phyloP scores from a whole-genome alignment of 148 eudicot species.

The Rhododendron henanense region DNA sequence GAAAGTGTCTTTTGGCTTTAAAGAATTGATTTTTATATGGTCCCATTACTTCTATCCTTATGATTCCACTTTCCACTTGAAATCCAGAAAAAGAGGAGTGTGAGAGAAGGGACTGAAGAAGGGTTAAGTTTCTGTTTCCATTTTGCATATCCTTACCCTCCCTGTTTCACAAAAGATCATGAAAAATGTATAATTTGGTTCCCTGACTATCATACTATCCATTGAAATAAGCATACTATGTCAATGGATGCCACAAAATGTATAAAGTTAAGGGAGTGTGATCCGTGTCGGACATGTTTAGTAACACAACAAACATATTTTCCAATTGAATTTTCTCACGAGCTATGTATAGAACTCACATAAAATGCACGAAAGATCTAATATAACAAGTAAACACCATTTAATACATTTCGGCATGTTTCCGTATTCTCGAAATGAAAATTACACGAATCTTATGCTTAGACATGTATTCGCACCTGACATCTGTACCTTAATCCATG shows the following conservation, averaged over 20 bases:
- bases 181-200: background rate
- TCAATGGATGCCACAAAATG: background rate
- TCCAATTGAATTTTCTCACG: background rate
- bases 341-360: background rate
- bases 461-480: background rate
- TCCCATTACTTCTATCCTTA: background rate
- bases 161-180: background rate
- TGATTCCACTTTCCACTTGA: background rate
- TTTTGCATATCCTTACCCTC: background rate
- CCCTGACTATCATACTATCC: background rate
- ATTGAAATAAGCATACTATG: background rate
- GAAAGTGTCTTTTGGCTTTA: background rate
- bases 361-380: too few species aligned
- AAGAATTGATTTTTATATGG: background rate
- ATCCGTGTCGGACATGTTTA: background rate
- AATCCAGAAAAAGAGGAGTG: background rate
- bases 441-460: background rate
- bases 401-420: background rate
- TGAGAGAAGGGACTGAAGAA: background rate
- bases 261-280: background rate
- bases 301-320: background rate
- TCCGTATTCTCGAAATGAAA: background rate
- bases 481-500: background rate
- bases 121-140: background rate
- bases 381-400: background rate